Base-by-base conservation (phyloP, 257 asterid species). In the Marsdenia floribunda region DNA sequence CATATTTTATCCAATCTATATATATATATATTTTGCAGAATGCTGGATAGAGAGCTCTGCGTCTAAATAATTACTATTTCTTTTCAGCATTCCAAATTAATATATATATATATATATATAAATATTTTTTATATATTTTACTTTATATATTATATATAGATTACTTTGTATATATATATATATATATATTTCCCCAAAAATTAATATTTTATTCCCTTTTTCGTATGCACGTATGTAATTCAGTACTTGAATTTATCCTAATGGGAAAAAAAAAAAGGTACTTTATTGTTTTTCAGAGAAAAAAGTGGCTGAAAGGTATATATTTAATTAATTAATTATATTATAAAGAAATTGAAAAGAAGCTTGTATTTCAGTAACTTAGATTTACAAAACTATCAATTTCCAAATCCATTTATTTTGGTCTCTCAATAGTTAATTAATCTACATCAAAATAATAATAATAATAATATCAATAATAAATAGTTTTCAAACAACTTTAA, bases 1-100 rank as follows among this genome's bases (percentile, higher is more conserved):
- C 81, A 77, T 53, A 76, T 70, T 29, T 72, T 69, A 54, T 76
- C 44, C 75, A 44, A 35, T 52, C 44, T 37, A 50, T 29, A 29
- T 29, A 29, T 29, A 29, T 1, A 29, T 29, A 29, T 29, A 29
- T 75, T 75, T 10, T 29, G 49, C 9, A 66, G 26, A 40, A 26
- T 50, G 44, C 24, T 68, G 59, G 37, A 21, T 44, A 76, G 0
- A 52, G 0, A 37, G 24, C 38, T 22, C 71, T 64, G 0, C 63
- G 42, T 76, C 54, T 38, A 54, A 59, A 22, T 22, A 74, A 53
- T 9, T 50, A 63, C 35, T 40, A 53, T 40, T 52, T 54, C 60
- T 54, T 71, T 77, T 72, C 54, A 54, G 69, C 64, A 46, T 53
- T 35, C 47, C 47, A 40, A 71, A 19, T 22, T 11, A 35, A 2